A percentile compares a stretch with the other conserved stretches of the same genome.
Conservation (phyloP, 2,329 filamentous ascomycete species). For the Mollisia scopiformis region DNA sequence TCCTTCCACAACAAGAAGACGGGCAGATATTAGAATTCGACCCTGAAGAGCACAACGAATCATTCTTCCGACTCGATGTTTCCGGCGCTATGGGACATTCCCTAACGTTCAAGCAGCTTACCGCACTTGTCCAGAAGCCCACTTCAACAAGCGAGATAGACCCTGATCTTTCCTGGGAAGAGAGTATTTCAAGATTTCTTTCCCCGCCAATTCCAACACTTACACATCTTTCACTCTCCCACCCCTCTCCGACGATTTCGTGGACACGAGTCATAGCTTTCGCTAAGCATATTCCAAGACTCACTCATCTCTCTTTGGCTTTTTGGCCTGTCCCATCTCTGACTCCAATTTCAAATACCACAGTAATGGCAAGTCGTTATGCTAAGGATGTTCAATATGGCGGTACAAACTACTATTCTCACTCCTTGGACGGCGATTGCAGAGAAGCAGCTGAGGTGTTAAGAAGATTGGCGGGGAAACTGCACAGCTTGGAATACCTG, state of each 20-base stretch:
- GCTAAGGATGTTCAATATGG: slow-evolving; percentile 52
- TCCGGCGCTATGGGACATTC: slow-evolving; percentile 54
- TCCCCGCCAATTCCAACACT: slow-evolving; percentile 51
- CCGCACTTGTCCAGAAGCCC: slow-evolving; percentile 45
- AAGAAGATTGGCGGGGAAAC: slow-evolving; percentile 51
- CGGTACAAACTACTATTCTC: slow-evolving; percentile 60
- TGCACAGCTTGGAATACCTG: slow-evolving; percentile 61
- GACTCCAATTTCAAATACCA: slow-evolving; percentile 55
- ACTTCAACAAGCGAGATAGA: slow-evolving; percentile 8
- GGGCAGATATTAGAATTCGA: slow-evolving; percentile 19
- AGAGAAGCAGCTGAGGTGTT: slow-evolving; percentile 60
- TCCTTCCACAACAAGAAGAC: slow-evolving; percentile 37
- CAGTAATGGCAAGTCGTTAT: slow-evolving; percentile 44
- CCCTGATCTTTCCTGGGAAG: slow-evolving; percentile 31
- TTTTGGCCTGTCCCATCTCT: slow-evolving; percentile 64
- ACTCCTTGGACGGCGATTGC: slow-evolving; percentile 61
- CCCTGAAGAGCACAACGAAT: slow-evolving; percentile 42
- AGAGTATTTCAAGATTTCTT: slow-evolving; percentile 23
- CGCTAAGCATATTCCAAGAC: slow-evolving; percentile 52
- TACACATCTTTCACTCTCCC: slow-evolving; percentile 62
- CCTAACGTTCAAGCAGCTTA: slow-evolving; percentile 55
- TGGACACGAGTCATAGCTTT: slow-evolving; percentile 62
- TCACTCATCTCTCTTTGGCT: slow-evolving; percentile 64
- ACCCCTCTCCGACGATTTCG: slow-evolving; percentile 43
- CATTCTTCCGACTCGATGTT: slow-evolving; percentile 57